A percentile compares a stretch with the other conserved stretches of the same genome.
phyloP scores from a whole-genome alignment of 805 yeast species.

The Metschnikowia arizonensis region DNA sequence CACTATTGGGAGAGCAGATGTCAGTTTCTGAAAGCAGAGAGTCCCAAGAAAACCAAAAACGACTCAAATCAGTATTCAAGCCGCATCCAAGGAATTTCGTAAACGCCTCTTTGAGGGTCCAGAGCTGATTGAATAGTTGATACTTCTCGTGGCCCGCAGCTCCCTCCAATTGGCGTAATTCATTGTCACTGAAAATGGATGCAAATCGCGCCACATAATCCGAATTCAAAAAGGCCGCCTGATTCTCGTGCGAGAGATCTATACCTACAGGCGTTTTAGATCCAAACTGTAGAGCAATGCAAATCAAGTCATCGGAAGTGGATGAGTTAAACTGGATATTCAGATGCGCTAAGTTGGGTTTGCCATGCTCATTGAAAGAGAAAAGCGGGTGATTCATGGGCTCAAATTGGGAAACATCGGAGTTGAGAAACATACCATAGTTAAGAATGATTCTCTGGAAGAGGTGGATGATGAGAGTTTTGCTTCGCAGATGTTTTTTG shows the following conservation, averaged over 20 bases:
- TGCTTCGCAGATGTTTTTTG: conserved; percentile 29
- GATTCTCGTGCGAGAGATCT: conserved; percentile 37
- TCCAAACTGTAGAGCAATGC: conserved; percentile 40
- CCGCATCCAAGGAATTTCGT: conserved; percentile 68
- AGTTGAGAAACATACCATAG: conserved; percentile 18
- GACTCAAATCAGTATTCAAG: conserved; percentile 16
- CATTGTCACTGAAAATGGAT: conserved; percentile 40
- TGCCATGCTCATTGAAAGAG: conserved; percentile 45
- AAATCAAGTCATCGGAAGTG: conserved; percentile 49
- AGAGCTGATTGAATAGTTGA: conserved; percentile 49
- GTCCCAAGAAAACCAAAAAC: conserved; percentile 9
- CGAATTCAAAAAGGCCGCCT: conserved; percentile 22
- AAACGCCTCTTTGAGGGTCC: conserved; percentile 81
- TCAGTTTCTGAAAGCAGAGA: neutral
- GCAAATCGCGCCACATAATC: conserved; percentile 34
- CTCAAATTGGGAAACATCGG: conserved; percentile 11
- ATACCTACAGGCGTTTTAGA: conserved; percentile 27
- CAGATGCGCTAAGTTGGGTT: conserved; percentile 43
- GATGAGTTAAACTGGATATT: conserved; percentile 52
- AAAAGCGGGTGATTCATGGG: conserved; percentile 26
- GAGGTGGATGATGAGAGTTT: conserved; percentile 43
- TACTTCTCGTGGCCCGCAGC: conserved; percentile 24
- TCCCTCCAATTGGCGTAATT: conserved; percentile 18
- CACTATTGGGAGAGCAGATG: neutral
- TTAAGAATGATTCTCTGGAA: conserved; percentile 43